These are phyloP conservation scores for Eucalyptus pumila DNA, from an alignment of 345 rosid species.

Conservation along the genomic window DNA sequence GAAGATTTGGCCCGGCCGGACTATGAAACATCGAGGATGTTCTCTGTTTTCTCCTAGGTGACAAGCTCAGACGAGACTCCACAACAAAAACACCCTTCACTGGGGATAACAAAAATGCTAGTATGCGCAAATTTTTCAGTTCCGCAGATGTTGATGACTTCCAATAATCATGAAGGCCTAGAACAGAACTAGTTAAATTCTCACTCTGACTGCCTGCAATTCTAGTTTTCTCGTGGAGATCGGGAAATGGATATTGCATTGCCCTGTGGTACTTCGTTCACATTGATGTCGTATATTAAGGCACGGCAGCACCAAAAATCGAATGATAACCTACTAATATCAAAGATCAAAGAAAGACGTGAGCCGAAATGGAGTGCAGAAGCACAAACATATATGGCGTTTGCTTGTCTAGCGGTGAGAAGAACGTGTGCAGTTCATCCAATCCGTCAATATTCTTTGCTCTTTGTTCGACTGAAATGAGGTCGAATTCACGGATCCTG, in stretches of 20 bases:
- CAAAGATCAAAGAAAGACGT: background rate
- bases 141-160: background rate
- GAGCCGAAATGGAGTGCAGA: background rate
- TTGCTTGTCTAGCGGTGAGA: background rate
- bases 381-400: background rate
- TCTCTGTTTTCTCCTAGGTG: background rate
- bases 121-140: background rate
- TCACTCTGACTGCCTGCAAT: background rate
- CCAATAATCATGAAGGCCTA: background rate
- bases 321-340: background rate
- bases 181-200: background rate
- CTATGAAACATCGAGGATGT: background rate
- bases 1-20: constrained; percentile 1
- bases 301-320: background rate
- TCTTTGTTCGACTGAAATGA: background rate
- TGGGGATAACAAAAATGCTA: background rate
- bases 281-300: background rate
- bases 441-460: background rate
- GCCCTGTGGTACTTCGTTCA: background rate
- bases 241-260: background rate
- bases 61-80: background rate
- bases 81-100: background rate
- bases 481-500: background rate
- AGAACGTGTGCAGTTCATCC: background rate
- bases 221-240: background rate